Conservation (phyloP, 495 filamentous ascomycete species). For the Neurospora terricola region DNA sequence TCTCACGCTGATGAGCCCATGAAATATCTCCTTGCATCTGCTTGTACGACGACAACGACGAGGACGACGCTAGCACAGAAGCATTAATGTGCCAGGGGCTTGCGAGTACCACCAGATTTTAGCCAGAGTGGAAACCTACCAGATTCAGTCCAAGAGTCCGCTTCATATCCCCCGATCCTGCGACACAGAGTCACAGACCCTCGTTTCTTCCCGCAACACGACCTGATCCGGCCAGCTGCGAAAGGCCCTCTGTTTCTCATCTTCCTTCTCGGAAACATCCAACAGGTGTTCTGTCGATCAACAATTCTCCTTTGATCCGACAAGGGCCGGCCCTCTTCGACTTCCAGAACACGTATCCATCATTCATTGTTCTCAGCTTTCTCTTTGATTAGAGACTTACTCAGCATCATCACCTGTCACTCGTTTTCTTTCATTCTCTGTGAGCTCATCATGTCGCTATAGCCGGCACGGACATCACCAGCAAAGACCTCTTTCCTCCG, state of each 20-base stretch:
- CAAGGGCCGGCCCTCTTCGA: slow-evolving; percentile 23
- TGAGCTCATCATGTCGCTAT: slow-evolving; percentile 18
- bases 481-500: neutral
- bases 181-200: slow-evolving; percentile 17
- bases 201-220: neutral
- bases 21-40: neutral
- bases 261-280: slow-evolving; percentile 12
- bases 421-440: neutral
- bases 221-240: neutral
- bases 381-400: neutral
- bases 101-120: slow-evolving; percentile 10
- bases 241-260: slow-evolving; percentile 9
- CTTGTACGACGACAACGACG: neutral
- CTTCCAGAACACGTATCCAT: slow-evolving; percentile 7
- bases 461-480: slow-evolving; percentile 1
- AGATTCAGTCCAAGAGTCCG: slow-evolving; percentile 2
- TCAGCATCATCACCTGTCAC: slow-evolving; percentile 1
- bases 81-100: slow-evolving; percentile 14
- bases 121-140: slow-evolving; percentile 2
- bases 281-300: slow-evolving; percentile 22
- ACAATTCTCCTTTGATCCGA: slow-evolving; percentile 2
- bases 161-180: slow-evolving; percentile 20
- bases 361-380: neutral
- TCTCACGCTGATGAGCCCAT: neutral
- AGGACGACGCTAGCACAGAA: slow-evolving; percentile 3